These are phyloP conservation scores for Pythium dissimile DNA, from an alignment of 352 stramenopile genomes.

Conservation along the genomic window DNA sequence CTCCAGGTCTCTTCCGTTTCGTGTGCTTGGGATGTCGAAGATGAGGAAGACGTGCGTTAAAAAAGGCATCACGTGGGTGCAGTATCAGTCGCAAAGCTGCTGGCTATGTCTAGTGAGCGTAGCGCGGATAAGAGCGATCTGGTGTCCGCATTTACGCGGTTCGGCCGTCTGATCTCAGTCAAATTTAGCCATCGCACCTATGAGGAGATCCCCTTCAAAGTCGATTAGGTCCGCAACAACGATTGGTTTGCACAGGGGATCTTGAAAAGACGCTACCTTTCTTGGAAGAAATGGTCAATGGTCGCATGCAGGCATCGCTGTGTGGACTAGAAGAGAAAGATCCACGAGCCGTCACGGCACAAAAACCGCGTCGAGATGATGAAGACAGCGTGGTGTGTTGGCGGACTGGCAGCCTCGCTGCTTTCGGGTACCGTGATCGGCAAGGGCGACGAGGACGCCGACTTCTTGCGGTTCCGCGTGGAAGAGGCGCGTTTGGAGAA, in stretches of 20 bases:
- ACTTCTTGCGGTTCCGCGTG: background rate
- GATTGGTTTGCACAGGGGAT: slow-evolving; percentile 6
- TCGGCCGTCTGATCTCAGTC: slow-evolving; percentile 1
- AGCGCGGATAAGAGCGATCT: background rate
- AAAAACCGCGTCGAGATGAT: background rate
- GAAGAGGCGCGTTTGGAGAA: slow-evolving; percentile 1
- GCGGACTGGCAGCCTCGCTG: background rate
- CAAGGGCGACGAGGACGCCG: background rate
- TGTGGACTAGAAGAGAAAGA: no score
- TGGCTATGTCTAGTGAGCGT: no score
- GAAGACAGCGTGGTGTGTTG: background rate
- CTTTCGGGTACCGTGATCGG: background rate
- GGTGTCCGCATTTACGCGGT: background rate
- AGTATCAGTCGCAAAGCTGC: no score
- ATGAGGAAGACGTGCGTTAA: no score
- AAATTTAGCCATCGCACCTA: slow-evolving; percentile 22
- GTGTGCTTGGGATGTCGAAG: background rate
- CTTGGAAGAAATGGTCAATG: background rate
- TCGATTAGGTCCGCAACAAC: slow-evolving; percentile 3
- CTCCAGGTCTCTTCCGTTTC: background rate
- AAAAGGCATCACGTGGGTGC: no score
- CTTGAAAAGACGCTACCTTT: slow-evolving; percentile 13
- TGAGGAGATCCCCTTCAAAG: background rate
- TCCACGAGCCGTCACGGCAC: no score
- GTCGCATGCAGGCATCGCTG: background rate